Conservation (phyloP, 768 basidiomycete genomes). For the Tephrocybe sp. region DNA sequence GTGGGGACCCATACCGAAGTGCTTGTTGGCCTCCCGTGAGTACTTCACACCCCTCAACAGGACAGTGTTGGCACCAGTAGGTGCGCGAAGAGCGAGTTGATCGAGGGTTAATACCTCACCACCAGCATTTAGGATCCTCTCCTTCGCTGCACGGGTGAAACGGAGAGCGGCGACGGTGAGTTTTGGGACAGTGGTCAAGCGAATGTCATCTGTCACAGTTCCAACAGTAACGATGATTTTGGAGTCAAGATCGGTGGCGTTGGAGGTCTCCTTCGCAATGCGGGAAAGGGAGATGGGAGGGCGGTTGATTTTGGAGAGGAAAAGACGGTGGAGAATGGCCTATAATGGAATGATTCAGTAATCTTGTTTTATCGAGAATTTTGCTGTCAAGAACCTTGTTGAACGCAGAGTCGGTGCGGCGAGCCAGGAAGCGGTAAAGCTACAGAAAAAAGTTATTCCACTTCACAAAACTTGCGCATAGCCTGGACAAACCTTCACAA, state of each 20-base stretch:
- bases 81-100: constrained; percentile 92
- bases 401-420: constrained; percentile 92
- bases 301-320: constrained; percentile 96
- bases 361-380: neutral
- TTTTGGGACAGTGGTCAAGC: constrained; percentile 83
- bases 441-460: constrained; percentile 30
- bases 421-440: constrained; percentile 98
- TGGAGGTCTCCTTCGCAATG: constrained; percentile 79
- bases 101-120: constrained; percentile 95
- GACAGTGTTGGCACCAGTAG: constrained; percentile 93
- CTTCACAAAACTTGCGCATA: neutral
- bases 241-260: constrained; percentile 60
- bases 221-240: constrained; percentile 90
- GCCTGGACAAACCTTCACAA: constrained; percentile 78
- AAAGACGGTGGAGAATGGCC: constrained; percentile 94
- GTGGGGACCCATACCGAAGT: constrained; percentile 98
- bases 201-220: constrained; percentile 94
- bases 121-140: constrained; percentile 92
- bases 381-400: constrained; percentile 69
- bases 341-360: constrained; percentile 31
- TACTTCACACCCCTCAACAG: constrained; percentile 91
- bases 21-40: constrained; percentile 91
- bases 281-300: constrained; percentile 94
- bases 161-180: constrained; percentile 91
- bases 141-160: constrained; percentile 90